Evolutionary conservation across 2,329 filamentous ascomycete genomes (phyloP).

Genomic region (Paracorniculantispora psalliotae): DNA sequence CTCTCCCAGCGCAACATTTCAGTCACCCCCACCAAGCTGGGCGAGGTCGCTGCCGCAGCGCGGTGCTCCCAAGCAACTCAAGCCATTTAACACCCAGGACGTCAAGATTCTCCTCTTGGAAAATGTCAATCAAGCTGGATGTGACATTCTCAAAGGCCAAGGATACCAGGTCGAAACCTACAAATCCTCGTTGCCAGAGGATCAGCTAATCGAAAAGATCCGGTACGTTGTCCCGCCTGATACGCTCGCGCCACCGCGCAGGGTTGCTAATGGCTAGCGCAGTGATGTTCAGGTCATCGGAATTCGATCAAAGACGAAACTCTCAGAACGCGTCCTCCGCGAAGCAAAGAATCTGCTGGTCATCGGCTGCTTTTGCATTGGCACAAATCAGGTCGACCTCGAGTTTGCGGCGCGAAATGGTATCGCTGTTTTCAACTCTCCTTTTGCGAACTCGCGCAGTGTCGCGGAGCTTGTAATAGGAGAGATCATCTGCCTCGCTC

Average conservation of each 20-base stretch:
- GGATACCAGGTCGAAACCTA: constrained; percentile 94
- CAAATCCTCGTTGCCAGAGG: constrained; percentile 86
- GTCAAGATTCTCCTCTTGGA: constrained; percentile 95
- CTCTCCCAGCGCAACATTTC: constrained; percentile 70
- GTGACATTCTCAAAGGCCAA: constrained; percentile 74
- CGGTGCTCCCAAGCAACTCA: constrained; percentile 65
- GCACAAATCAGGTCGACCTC: constrained; percentile 91
- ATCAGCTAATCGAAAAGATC: constrained; percentile 95
- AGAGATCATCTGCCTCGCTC: constrained; percentile 86
- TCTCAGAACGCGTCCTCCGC: constrained; percentile 76
- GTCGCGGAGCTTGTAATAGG: constrained; percentile 94
- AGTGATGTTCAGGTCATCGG: constrained; percentile 96
- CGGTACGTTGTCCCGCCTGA: constrained; percentile 44
- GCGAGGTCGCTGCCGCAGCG: constrained; percentile 36
- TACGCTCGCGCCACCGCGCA: constrained; percentile 5
- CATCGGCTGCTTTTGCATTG: constrained; percentile 97
- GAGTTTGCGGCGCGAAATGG: constrained; percentile 76
- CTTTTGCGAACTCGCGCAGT: constrained; percentile 95
- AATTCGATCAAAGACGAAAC: constrained; percentile 95
- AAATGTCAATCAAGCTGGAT: constrained; percentile 89
- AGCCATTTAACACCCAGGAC: constrained; percentile 92
- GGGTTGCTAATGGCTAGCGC: constrained; percentile 14
- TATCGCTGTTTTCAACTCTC: constrained; percentile 98
- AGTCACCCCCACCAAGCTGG: constrained; percentile 66
- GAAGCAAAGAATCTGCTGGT: constrained; percentile 94